Percentiles rank a stretch among this genome's conserved stretches.
Evolutionary conservation across 805 yeast species (phyloP).

Genomic region (Schizosaccharomyces japonicus): DNA sequence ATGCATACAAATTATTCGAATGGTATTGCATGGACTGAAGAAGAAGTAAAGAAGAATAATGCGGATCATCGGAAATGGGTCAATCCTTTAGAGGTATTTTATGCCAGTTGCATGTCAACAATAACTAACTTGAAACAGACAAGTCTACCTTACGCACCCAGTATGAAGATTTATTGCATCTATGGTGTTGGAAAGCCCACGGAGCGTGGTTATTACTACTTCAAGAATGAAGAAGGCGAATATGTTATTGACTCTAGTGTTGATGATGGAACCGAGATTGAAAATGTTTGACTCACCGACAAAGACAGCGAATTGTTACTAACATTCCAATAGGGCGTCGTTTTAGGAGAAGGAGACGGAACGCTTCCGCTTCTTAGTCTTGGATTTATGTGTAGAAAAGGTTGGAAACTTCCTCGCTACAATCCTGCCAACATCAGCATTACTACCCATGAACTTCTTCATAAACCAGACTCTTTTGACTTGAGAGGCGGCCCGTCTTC

Average conservation of each 20-base stretch:
- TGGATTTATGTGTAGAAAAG: constrained; percentile 50
- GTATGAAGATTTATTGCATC: constrained; percentile 65
- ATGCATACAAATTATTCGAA: constrained; percentile 36
- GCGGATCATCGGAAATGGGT: constrained; percentile 63
- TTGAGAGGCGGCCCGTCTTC: constrained; percentile 93
- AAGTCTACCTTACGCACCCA: constrained; percentile 69
- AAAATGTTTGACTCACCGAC: neutral
- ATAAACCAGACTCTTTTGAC: constrained; percentile 83
- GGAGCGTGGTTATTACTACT: constrained; percentile 74
- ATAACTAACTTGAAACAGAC: neutral
- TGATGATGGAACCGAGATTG: neutral
- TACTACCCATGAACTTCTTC: constrained; percentile 69
- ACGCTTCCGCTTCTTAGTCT: constrained; percentile 76
- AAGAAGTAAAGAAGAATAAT: constrained; percentile 41
- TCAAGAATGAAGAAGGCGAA: constrained; percentile 25
- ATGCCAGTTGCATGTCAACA: neutral
- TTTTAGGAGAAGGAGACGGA: constrained; percentile 84
- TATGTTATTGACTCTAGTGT: neutral
- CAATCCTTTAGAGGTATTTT: constrained; percentile 81
- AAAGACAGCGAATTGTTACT: neutral
- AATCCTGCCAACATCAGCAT: constrained; percentile 62
- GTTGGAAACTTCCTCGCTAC: constrained; percentile 14
- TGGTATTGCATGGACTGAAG: constrained; percentile 40
- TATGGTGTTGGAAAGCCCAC: constrained; percentile 96
- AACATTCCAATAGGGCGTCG: constrained; percentile 30